Base-by-base conservation (phyloP, 2,329 filamentous ascomycete species). In the Alternaria gansuensis region DNA sequence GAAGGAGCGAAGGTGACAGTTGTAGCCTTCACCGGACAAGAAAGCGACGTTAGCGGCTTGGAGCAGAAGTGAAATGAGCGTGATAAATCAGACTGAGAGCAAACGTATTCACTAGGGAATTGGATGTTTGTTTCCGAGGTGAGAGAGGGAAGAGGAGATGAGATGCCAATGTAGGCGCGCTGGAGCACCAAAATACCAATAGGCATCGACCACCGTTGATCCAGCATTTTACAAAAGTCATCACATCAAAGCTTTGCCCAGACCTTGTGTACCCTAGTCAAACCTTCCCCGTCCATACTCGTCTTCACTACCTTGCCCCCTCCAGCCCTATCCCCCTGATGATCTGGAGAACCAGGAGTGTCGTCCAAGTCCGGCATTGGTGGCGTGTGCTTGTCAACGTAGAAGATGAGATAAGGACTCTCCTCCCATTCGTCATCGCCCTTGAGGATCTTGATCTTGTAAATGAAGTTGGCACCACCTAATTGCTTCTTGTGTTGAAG, bases 401-500 rank as follows among this genome's bases (percentile, higher is more conserved):
- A 60, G 50, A 65, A 52, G 8, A 61, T 34, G 3, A 63, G 21
- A 8, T 54, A 54, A 13, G 62, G 17, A 17, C 17, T 51, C 2
- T 29, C 24, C 5, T 46, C 48, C 23, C 24, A 31, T 2, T 36
- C 13, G 6, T 41, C 52, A 8, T 36, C 11, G 6, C 36, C 37
- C 36, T 23, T 51, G 23, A 50, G 58, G 2, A 60, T 48, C 17
- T 34, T 57, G 11, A 59, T 51, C 14, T 64, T 65, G 26, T 29
- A 54, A 14, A 65, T 60, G 28, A 52, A 50, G 29, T 60, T 64
- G 34, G 37, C 36, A 3, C 55, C 53, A n/a, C 58, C 61, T 6
- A 64, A 58, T 17, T 64, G 60, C 7, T 43, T 40, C 8, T 63
- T 58, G 11, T 62, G 63, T 28, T 65, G 63, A 1, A 62, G 52